phyloP scores from a whole-genome alignment of 2,329 filamentous ascomycete species.

The Leptographium radiaticola region DNA sequence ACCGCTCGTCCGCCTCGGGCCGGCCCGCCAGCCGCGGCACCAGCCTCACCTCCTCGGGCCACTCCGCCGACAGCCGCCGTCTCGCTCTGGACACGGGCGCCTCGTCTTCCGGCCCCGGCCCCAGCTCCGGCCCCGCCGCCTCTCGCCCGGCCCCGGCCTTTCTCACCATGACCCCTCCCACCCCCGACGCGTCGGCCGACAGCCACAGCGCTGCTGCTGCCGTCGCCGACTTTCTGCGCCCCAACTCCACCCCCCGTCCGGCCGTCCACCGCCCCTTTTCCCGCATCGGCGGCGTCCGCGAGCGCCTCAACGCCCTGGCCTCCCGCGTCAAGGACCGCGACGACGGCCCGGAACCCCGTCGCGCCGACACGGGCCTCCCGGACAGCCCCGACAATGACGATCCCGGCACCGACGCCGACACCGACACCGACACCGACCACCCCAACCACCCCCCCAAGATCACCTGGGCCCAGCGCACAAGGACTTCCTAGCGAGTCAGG shows the following conservation, averaged over 20 bases:
- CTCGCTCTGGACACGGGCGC: neutral
- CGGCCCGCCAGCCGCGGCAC: constrained; percentile 38
- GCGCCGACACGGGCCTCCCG: neutral
- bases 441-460: neutral
- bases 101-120: neutral
- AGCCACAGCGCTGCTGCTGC: neutral
- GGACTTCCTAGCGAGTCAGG: neutral
- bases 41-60: constrained; percentile 32
- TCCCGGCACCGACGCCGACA: neutral
- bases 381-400: neutral
- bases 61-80: constrained; percentile 22
- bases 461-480: neutral
- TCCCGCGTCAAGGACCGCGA: constrained; percentile 14
- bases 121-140: neutral
- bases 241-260: neutral
- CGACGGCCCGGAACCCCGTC: neutral
- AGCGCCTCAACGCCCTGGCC: constrained; percentile 15
- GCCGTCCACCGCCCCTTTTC: neutral
- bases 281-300: constrained; percentile 9
- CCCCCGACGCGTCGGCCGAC: neutral
- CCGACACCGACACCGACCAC: neutral
- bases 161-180: neutral
- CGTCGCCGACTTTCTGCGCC: constrained; percentile 4
- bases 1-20: constrained; percentile 28
- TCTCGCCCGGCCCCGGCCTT: neutral